Evolutionary conservation across 1,139 yeast genomes (phyloP).

Genomic region (Yamadazyma mexicana): DNA sequence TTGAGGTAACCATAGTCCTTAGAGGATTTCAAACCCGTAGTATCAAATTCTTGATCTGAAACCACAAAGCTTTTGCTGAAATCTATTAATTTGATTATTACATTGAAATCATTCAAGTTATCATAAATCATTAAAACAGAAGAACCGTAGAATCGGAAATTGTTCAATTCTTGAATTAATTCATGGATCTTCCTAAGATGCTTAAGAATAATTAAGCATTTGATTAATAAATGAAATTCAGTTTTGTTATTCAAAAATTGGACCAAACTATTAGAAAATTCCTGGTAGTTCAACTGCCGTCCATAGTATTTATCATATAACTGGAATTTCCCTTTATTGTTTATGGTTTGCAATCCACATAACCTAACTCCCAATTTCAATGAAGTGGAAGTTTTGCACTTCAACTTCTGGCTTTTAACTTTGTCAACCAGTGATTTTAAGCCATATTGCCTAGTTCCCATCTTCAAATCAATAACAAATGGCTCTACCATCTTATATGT

Average conservation of each 20-base stretch:
- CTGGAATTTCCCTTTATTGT: slow-evolving; percentile 48
- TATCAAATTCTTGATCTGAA: slow-evolving; percentile 8
- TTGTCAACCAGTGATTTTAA: slow-evolving; percentile 78
- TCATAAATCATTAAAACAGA: slow-evolving; percentile 88
- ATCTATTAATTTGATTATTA: slow-evolving; percentile 77
- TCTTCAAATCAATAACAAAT: slow-evolving; percentile 90
- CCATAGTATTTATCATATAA: slow-evolving; percentile 92
- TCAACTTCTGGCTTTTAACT: slow-evolving; percentile 75
- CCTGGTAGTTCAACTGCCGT: slow-evolving; percentile 72
- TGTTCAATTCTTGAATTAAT: slow-evolving; percentile 57
- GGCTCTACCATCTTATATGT: slow-evolving; percentile 82
- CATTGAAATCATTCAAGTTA: slow-evolving; percentile 42
- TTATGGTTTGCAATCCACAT: slow-evolving; percentile 94
- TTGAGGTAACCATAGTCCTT: slow-evolving; percentile 79
- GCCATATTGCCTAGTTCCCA: slow-evolving; percentile 99
- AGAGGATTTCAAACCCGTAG: slow-evolving; percentile 12
- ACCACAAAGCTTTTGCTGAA: slow-evolving; percentile 90
- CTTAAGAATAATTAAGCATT: slow-evolving; percentile 64
- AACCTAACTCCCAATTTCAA: slow-evolving; percentile 83
- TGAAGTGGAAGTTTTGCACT: slow-evolving; percentile 82
- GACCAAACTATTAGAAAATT: slow-evolving; percentile 71
- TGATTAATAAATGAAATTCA: slow-evolving; percentile 59
- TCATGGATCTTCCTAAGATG: slow-evolving; percentile 58
- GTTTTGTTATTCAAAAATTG: slow-evolving; percentile 69
- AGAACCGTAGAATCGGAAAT: slow-evolving; percentile 93